Percentiles rank a stretch among this genome's conserved stretches.
Conservation (phyloP, 2,329 filamentous ascomycete species). For the Chrysoporthe deuterocubensis region DNA sequence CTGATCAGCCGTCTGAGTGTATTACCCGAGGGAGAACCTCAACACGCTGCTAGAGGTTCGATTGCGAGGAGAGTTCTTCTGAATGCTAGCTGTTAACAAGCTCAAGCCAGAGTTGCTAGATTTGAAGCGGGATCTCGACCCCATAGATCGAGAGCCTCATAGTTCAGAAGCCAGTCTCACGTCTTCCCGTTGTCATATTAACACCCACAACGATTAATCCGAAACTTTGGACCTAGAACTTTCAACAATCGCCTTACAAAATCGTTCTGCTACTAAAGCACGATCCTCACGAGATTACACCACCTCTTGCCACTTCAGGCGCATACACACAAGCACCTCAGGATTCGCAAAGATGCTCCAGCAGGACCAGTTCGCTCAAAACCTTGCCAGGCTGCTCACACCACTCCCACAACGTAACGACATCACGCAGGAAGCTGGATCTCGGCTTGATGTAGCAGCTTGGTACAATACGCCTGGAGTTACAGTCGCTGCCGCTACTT, state of each 20-base stretch:
- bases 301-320: background rate
- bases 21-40: too few relatives aligned
- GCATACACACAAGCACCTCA: too few relatives aligned
- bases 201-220: background rate
- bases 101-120: too few relatives aligned
- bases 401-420: conserved; percentile 10
- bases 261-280: background rate
- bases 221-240: background rate
- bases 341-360: conserved; percentile 12
- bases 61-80: too few relatives aligned
- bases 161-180: background rate
- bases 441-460: conserved; percentile 4
- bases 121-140: too few relatives aligned
- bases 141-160: too few relatives aligned
- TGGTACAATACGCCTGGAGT: conserved; percentile 24
- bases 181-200: background rate
- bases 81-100: too few relatives aligned
- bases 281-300: background rate
- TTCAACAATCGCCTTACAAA: background rate
- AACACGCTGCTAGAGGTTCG: too few relatives aligned
- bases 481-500: conserved; percentile 15
- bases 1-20: background rate
- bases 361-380: conserved; percentile 9
- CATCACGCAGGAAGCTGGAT: background rate
- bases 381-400: conserved; percentile 16